A percentile compares a stretch with the other conserved stretches of the same genome.
Conservation (phyloP, 768 basidiomycete genomes). For the Neoboletus magnificus region DNA sequence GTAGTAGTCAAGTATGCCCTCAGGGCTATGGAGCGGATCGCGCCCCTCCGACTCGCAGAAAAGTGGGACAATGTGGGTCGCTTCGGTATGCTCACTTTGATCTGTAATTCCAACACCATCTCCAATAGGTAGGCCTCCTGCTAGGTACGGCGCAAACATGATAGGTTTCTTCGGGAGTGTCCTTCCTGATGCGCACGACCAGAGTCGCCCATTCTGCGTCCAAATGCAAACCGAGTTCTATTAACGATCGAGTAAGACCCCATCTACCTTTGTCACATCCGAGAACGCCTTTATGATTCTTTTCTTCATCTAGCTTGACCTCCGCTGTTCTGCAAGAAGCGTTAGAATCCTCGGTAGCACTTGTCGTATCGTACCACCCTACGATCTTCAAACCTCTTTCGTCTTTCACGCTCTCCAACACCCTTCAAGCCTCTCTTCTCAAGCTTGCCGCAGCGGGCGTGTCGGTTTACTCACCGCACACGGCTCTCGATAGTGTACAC, state of each 20-base stretch:
- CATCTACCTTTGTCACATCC: neutral
- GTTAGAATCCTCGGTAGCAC: slow-evolving; percentile 52
- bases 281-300: slow-evolving; percentile 20
- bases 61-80: slow-evolving; percentile 90
- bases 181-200: slow-evolving; percentile 3
- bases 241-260: slow-evolving; percentile 66
- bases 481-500: slow-evolving; percentile 77
- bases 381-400: slow-evolving; percentile 75
- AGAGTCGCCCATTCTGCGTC: slow-evolving; percentile 55
- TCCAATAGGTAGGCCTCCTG: slow-evolving; percentile 62
- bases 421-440: slow-evolving; percentile 78
- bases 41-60: slow-evolving; percentile 82
- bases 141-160: slow-evolving; percentile 47
- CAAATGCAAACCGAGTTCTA: slow-evolving; percentile 48
- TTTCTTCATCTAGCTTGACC: slow-evolving; percentile 54
- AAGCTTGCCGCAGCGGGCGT: slow-evolving; percentile 79
- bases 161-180: neutral
- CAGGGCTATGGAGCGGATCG: slow-evolving; percentile 77
- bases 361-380: slow-evolving; percentile 83
- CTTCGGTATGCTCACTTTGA: slow-evolving; percentile 1
- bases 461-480: slow-evolving; percentile 86
- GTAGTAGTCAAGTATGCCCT: slow-evolving; percentile 45
- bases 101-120: slow-evolving; percentile 1
- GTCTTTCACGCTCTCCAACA: slow-evolving; percentile 71
- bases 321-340: slow-evolving; percentile 69